Evolutionary conservation across 768 basidiomycete genomes (phyloP).

Genomic region (Coprinellus micaceus): DNA sequence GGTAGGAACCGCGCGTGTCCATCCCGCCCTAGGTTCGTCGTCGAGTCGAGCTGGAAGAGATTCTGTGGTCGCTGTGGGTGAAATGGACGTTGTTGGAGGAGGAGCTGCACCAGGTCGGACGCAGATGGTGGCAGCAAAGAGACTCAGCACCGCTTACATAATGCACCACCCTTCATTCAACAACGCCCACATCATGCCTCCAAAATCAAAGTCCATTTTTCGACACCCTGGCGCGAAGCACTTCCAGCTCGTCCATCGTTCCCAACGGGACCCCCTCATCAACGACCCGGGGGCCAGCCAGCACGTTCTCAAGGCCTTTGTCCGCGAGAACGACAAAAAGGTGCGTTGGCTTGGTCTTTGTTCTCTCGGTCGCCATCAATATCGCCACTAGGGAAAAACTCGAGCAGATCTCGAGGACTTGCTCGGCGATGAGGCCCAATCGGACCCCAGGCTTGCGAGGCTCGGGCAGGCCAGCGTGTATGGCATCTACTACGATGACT

Average conservation of each 20-base stretch:
- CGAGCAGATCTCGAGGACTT: slow-evolving; percentile 72
- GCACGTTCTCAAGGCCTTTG: slow-evolving; percentile 85
- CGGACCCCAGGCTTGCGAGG: slow-evolving; percentile 32
- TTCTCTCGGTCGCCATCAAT: slow-evolving; percentile 10
- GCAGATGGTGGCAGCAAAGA: slow-evolving; percentile 28
- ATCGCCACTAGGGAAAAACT: slow-evolving; percentile 62
- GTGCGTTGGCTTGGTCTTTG: slow-evolving; percentile 25
- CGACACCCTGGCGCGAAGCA: slow-evolving; percentile 86
- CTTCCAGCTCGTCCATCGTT: slow-evolving; percentile 96
- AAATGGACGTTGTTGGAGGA: slow-evolving; percentile 20
- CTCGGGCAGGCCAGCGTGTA: slow-evolving; percentile 87
- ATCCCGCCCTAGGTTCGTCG: slow-evolving; percentile 23
- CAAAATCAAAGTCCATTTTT: slow-evolving; percentile 71
- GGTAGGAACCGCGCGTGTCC: slow-evolving; percentile 55
- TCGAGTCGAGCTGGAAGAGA: not conserved
- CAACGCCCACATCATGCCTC: slow-evolving; percentile 50
- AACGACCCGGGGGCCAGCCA: slow-evolving; percentile 87
- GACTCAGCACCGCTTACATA: slow-evolving; percentile 33
- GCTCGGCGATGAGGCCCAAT: slow-evolving; percentile 26
- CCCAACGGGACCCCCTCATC: slow-evolving; percentile 91
- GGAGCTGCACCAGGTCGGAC: slow-evolving; percentile 17
- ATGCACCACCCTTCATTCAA: slow-evolving; percentile 21
- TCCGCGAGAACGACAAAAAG: slow-evolving; percentile 69
- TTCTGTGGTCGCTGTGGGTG: not conserved
- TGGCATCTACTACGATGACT: slow-evolving; percentile 93